Conservation (phyloP, 2,329 filamentous ascomycete genomes). For the Orbilia brochopaga region DNA sequence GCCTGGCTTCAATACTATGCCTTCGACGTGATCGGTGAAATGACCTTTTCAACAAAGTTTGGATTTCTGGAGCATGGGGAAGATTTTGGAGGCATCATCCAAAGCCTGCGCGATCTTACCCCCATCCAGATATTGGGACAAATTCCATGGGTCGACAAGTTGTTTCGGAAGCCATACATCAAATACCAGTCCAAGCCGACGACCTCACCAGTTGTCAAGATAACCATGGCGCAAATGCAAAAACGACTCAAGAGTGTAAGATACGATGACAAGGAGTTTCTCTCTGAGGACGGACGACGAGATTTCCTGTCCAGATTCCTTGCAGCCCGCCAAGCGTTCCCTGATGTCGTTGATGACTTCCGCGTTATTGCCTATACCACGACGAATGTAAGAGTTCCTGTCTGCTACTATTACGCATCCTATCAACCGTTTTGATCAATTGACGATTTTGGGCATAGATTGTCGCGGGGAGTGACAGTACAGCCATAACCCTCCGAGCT, state of each 20-base stretch:
- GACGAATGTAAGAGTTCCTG: constrained; percentile 38
- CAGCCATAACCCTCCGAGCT: constrained; percentile 58
- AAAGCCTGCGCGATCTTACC: constrained; percentile 51
- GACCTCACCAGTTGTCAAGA: constrained; percentile 32
- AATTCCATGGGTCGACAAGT: constrained; percentile 41
- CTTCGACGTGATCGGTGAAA: constrained; percentile 58
- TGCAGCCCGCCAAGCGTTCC: constrained; percentile 53
- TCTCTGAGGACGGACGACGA: constrained; percentile 29
- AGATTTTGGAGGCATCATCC: constrained; percentile 57
- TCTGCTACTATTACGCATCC: constrained; percentile 25
- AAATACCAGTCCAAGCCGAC: constrained; percentile 28
- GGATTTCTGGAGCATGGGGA: constrained; percentile 56
- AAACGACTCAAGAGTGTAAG: constrained; percentile 28
- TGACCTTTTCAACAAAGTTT: constrained; percentile 56
- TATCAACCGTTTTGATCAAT: not conserved
- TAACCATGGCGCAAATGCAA: constrained; percentile 43
- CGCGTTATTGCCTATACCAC: constrained; percentile 44
- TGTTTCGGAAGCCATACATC: constrained; percentile 34
- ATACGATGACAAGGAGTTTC: constrained; percentile 41
- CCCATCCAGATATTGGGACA: constrained; percentile 43
- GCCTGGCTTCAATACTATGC: constrained; percentile 55
- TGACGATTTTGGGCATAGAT: constrained; percentile 38
- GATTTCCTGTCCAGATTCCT: constrained; percentile 56
- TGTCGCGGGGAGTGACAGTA: constrained; percentile 59
- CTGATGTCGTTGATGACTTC: constrained; percentile 52